Conservation (phyloP, 1,284 basidiomycete species). For the Rhodofomes roseus region DNA sequence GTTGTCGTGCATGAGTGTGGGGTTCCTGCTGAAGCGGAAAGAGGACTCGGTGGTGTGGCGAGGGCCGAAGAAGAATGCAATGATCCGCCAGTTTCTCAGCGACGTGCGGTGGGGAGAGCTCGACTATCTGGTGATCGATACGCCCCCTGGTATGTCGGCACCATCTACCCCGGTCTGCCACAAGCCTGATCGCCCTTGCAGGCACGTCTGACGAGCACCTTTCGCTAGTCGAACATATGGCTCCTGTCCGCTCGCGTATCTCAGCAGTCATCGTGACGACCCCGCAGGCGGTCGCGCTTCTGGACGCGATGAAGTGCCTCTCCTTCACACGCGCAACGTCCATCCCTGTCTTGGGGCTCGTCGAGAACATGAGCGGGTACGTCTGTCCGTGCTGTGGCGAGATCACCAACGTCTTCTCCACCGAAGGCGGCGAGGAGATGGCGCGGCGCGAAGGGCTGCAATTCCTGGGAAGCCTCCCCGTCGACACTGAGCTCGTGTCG, state of each 20-base stretch:
- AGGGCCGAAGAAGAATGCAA: slow-evolving; percentile 99
- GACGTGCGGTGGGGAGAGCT: slow-evolving; percentile 97
- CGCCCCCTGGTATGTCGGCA: slow-evolving; percentile 80
- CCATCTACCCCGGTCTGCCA: slow-evolving; percentile 6
- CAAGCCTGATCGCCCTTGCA: slow-evolving; percentile 28
- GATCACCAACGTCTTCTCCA: slow-evolving; percentile 93
- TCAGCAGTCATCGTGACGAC: slow-evolving; percentile 93
- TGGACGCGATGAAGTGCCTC: slow-evolving; percentile 94
- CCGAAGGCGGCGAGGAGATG: slow-evolving; percentile 89
- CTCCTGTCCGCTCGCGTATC: slow-evolving; percentile 78
- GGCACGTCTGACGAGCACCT: slow-evolving; percentile 99
- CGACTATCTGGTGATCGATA: slow-evolving; percentile 97
- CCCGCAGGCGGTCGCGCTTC: slow-evolving; percentile 93
- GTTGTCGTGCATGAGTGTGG: slow-evolving; percentile 95
- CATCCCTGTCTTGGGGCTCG: slow-evolving; percentile 88
- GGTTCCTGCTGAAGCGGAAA: slow-evolving; percentile 87
- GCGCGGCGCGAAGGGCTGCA: slow-evolving; percentile 69
- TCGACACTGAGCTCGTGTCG: slow-evolving; percentile 90
- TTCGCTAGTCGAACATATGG: slow-evolving; percentile 90
- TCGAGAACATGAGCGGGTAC: slow-evolving; percentile 99
- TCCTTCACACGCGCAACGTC: slow-evolving; percentile 89
- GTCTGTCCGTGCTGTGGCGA: slow-evolving; percentile 95
- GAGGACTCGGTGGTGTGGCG: slow-evolving; percentile 97
- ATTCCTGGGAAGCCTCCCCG: slow-evolving; percentile 90
- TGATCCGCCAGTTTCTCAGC: slow-evolving; percentile 97